A percentile compares a stretch with the other conserved stretches of the same genome.
These are phyloP conservation scores for Arthrobotrys sphaeroides DNA, from an alignment of 2,329 filamentous ascomycete species.

Conservation along the genomic window DNA sequence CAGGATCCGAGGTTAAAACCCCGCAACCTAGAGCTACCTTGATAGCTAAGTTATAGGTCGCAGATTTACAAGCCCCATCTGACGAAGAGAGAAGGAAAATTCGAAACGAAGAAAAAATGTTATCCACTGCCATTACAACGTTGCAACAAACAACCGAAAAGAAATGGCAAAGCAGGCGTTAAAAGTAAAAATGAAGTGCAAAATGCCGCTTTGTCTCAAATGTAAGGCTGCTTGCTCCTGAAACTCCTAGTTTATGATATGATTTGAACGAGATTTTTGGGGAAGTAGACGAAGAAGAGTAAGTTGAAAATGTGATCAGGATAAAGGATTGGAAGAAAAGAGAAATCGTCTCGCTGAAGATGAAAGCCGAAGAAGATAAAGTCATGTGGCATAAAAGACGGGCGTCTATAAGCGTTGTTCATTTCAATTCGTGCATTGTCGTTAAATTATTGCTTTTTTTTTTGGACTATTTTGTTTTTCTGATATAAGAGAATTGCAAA, in stretches of 20 bases:
- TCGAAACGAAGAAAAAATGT: too few species aligned
- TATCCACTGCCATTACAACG: neutral
- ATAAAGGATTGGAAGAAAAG: slow-evolving; percentile 13
- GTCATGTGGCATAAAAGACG: slow-evolving; percentile 4
- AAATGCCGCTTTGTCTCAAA: slow-evolving; percentile 3
- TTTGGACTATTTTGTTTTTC: neutral
- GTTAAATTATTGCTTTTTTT: slow-evolving; percentile 25
- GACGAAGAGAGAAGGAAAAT: neutral
- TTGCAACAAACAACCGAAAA: neutral
- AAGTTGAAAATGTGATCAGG: neutral
- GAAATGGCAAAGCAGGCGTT: neutral
- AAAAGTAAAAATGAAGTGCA: neutral
- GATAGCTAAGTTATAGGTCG: neutral
- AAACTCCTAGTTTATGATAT: slow-evolving; percentile 16
- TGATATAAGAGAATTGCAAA: slow-evolving; percentile 1
- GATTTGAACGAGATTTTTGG: neutral
- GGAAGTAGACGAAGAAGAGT: too few species aligned
- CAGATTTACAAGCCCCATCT: neutral
- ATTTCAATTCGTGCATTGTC: slow-evolving; percentile 5
- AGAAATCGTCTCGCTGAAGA: slow-evolving; percentile 23
- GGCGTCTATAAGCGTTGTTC: slow-evolving; percentile 32
- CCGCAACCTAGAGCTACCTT: neutral
- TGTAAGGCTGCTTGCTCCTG: neutral
- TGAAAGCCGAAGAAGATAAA: slow-evolving; percentile 5
- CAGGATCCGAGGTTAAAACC: too few species aligned